Percentiles rank a stretch among this genome's conserved stretches.
Evolutionary conservation across 2,329 filamentous ascomycete genomes (phyloP).

Genomic region (Penicillium sp.): DNA sequence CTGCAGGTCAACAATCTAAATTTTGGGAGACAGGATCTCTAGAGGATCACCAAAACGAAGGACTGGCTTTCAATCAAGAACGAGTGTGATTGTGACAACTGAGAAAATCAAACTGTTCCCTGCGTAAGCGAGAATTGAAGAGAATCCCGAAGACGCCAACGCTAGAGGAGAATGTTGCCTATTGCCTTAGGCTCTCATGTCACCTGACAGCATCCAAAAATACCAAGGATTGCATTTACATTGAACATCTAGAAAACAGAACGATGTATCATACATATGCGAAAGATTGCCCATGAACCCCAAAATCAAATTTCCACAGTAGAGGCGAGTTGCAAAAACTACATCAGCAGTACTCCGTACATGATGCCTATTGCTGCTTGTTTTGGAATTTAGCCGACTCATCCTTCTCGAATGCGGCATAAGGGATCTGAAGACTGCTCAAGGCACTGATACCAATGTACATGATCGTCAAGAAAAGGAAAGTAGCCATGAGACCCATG

Average conservation of each 20-base stretch:
- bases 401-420: slow-evolving; percentile 95
- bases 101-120: neutral
- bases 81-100: slow-evolving; percentile 6
- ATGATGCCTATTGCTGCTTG: slow-evolving; percentile 61
- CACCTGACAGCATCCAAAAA: slow-evolving; percentile 26
- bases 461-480: slow-evolving; percentile 75
- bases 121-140: slow-evolving; percentile 16
- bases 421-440: slow-evolving; percentile 80
- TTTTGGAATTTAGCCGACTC: slow-evolving; percentile 87
- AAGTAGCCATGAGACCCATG: slow-evolving; percentile 72
- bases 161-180: slow-evolving; percentile 20
- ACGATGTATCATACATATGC: slow-evolving; percentile 26
- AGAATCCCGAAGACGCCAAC: slow-evolving; percentile 18
- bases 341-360: neutral
- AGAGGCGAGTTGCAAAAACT: slow-evolving; percentile 3
- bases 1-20: neutral
- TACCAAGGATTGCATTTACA: slow-evolving; percentile 2
- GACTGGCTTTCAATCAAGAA: slow-evolving; percentile 9
- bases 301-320: slow-evolving; percentile 13
- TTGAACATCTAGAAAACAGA: slow-evolving; percentile 1
- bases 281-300: slow-evolving; percentile 11
- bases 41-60: slow-evolving; percentile 14
- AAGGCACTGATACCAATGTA: slow-evolving; percentile 77
- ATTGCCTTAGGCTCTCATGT: slow-evolving; percentile 20
- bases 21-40: neutral